These are phyloP conservation scores for Boletus sp. DNA, from an alignment of 768 basidiomycete species.

Conservation along the genomic window DNA sequence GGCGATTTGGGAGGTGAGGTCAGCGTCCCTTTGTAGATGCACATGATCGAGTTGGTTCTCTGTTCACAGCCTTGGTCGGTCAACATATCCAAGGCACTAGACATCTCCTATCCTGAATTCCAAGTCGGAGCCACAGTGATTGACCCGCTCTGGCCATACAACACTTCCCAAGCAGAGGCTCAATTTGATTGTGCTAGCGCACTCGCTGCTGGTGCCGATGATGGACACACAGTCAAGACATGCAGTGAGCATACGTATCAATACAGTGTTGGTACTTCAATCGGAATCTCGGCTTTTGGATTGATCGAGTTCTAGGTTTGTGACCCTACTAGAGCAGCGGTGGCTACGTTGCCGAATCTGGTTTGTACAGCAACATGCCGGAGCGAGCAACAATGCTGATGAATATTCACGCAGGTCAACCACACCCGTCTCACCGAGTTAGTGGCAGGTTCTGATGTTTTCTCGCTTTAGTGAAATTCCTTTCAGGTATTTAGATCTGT, in stretches of 20 bases:
- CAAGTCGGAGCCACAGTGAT: conserved; percentile 50
- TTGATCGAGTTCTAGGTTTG: conserved; percentile 19
- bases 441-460: conserved; percentile 6
- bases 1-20: conserved; percentile 42
- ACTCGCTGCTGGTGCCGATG: conserved; percentile 45
- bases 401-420: conserved; percentile 40
- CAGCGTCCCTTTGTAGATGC: background rate
- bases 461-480: background rate
- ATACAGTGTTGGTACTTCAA: conserved; percentile 40
- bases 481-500: conserved; percentile 51
- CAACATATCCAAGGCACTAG: conserved; percentile 44
- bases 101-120: conserved; percentile 40
- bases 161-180: conserved; percentile 35
- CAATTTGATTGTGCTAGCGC: conserved; percentile 48
- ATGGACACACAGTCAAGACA: conserved; percentile 39
- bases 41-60: background rate
- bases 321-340: conserved; percentile 34
- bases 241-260: conserved; percentile 58
- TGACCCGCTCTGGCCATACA: conserved; percentile 53
- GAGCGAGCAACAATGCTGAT: background rate
- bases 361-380: conserved; percentile 24
- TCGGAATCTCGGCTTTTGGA: conserved; percentile 37
- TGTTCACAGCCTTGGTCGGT: conserved; percentile 44
- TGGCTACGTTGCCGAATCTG: conserved; percentile 50
- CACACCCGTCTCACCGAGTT: conserved; percentile 50